Evolutionary conservation across 257 asterid species (phyloP).

Genomic region (Nicotiana noctiflora): DNA sequence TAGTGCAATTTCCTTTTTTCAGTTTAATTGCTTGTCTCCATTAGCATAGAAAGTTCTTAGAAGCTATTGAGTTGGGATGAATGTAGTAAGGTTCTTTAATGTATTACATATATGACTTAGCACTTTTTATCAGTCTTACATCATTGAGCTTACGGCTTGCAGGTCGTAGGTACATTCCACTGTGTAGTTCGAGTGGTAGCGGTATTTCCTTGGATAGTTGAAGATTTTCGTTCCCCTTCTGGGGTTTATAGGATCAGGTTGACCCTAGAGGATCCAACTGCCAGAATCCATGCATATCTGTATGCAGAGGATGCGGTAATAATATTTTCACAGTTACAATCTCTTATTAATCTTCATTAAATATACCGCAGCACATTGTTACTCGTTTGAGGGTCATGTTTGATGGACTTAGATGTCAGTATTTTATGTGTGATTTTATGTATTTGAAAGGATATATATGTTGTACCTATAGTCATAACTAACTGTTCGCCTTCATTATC

Average conservation of each 20-base stretch:
- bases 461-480: not conserved
- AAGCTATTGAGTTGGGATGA: not conserved
- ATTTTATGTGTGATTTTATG: not conserved
- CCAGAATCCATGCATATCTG: conserved; percentile 70
- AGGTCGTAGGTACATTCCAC: conserved; percentile 54
- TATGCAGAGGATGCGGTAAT: conserved; percentile 77
- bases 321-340: not conserved
- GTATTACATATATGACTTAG: not conserved
- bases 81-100: not conserved
- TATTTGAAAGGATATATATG: not conserved
- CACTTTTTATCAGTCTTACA: not conserved
- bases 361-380: not conserved
- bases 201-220: conserved; percentile 47
- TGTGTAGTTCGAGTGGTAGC: conserved; percentile 75
- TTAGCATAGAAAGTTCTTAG: not conserved
- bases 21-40: not conserved
- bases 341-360: not conserved
- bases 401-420: not conserved
- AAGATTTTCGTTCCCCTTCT: conserved; percentile 41
- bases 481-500: not conserved
- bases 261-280: conserved; percentile 91
- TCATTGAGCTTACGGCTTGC: conserved; percentile 19
- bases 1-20: conserved; percentile 1
- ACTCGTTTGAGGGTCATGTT: not conserved
- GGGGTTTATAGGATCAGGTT: conserved; percentile 65